Evolutionary conservation across 1,284 basidiomycete genomes (phyloP).

Genomic region (Phylloboletellus chloephorus): DNA sequence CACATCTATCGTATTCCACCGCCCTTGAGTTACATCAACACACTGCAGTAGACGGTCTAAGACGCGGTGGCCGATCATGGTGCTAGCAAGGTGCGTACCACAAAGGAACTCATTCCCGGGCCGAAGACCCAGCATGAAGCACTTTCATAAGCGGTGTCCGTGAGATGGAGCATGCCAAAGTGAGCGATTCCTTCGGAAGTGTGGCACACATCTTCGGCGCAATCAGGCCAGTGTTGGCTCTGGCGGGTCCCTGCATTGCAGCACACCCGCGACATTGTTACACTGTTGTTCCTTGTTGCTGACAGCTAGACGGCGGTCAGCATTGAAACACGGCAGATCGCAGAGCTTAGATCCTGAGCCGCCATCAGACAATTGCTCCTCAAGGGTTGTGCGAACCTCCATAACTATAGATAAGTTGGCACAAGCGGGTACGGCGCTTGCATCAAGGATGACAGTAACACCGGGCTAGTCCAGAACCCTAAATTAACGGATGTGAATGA

Average conservation of each 20-base stretch:
- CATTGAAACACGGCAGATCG: slow-evolving; percentile 9
- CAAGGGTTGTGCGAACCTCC: slow-evolving; percentile 14
- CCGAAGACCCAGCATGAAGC: too few species aligned
- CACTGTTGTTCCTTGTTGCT: slow-evolving; percentile 6
- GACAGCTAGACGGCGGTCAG: slow-evolving; percentile 7
- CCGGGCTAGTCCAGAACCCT: slow-evolving; percentile 24
- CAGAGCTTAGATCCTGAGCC: slow-evolving; percentile 20
- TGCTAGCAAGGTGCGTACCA: background rate
- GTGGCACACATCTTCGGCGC: background rate
- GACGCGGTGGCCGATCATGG: too few species aligned
- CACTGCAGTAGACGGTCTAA: too few species aligned
- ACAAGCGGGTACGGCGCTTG: slow-evolving; percentile 22
- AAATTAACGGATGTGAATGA: slow-evolving; percentile 32
- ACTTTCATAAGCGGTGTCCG: too few species aligned
- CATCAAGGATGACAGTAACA: slow-evolving; percentile 21
- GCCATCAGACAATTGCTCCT: slow-evolving; percentile 19
- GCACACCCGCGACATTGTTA: slow-evolving; percentile 17
- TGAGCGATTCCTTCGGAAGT: background rate
- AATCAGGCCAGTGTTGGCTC: background rate
- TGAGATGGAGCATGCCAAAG: too few species aligned
- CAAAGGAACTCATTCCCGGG: too few species aligned
- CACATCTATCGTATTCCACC: slow-evolving; percentile 11
- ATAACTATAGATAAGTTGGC: slow-evolving; percentile 9
- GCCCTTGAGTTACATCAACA: slow-evolving; percentile 13
- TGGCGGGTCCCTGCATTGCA: slow-evolving; percentile 15